Base-by-base conservation (phyloP, 2,329 filamentous ascomycete species). In the Xylariaceae sp. region DNA sequence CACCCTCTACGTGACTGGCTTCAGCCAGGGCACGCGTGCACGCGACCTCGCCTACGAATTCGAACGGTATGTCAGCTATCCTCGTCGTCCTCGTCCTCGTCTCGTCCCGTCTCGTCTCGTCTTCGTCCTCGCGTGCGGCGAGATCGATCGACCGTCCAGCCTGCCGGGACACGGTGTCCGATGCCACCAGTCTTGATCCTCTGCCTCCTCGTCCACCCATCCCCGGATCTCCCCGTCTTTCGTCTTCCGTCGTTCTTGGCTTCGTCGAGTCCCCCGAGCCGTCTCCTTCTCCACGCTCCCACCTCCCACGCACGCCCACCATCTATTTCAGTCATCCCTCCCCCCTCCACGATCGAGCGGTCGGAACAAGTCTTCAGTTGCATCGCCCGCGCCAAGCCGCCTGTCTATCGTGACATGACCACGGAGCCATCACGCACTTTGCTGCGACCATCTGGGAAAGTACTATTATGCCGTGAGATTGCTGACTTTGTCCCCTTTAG, bases 11-110 rank as follows among this genome's bases (percentile, higher is more conserved):
- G 93, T 97, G 78, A 96, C 92, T 74, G 94, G 94, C 84, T 99
- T 99, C 79, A 95, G 93, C 85, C 92, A 96, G 79, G 92, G 93
- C 77, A 97, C 93, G 77, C 91, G 94, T 82, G 92, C 94, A 77
- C 91, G 94, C 86, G 92, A 99, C 83, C 90, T 97, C 77, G 92
- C 93, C 82, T 97, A 96, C 89, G 93, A 97, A 84, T 97, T 97
- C 89, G 93, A 97, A 92, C 92, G 93, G 91, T 97, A 96, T 86
- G 92, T 96, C 83, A 82, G 77, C 80, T 78, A 79, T 66, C 62
- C 62, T 66, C 64, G 64, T 66, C 64, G 62, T 62, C 62, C 58
- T 64, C 60, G 55, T 53, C 62, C 53, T 60, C 59, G 23, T 30
- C 23, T 30, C 23, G 23, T 30, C 23, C 23, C 23, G 23, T 30